These are phyloP conservation scores for Thraustotheca clavata DNA, from an alignment of 352 stramenopile species.

Conservation along the genomic window DNA sequence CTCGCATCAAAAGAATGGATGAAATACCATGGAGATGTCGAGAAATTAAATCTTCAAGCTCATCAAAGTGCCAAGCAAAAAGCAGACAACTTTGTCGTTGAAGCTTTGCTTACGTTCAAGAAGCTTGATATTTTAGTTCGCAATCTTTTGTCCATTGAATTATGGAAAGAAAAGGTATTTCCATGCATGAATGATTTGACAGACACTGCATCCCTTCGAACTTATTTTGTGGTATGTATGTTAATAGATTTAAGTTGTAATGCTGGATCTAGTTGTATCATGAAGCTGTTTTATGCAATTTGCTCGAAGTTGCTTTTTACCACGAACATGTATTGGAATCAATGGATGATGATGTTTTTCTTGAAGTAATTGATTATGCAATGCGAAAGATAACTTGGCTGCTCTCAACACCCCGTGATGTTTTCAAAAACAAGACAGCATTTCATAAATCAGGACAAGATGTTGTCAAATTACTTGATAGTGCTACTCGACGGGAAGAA, in stretches of 20 bases:
- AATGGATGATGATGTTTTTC: constrained; percentile 74
- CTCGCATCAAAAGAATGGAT: constrained; percentile 78
- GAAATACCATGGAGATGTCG: constrained; percentile 74
- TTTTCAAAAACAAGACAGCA: constrained; percentile 42
- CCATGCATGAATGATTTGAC: constrained; percentile 36
- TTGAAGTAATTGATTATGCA: constrained; percentile 94
- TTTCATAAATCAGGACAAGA: constrained; percentile 69
- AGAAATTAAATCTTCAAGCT: constrained; percentile 92
- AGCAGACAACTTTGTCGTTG: constrained; percentile 91
- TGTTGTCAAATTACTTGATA: constrained; percentile 50
- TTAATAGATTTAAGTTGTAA: too few species aligned
- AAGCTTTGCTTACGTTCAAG: constrained; percentile 86
- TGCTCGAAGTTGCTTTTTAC: constrained; percentile 85
- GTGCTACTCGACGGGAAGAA: constrained; percentile 45
- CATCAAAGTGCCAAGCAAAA: constrained; percentile 86
- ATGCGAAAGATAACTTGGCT: constrained; percentile 86
- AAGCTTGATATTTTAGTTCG: constrained; percentile 84
- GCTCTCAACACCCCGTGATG: constrained; percentile 46
- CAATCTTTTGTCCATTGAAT: constrained; percentile 84
- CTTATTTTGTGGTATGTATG: constrained; percentile 84
- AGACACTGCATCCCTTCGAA: constrained; percentile 59
- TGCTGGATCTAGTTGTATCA: constrained; percentile 69
- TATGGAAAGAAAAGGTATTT: constrained; percentile 83
- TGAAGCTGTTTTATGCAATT: constrained; percentile 79
- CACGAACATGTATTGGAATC: constrained; percentile 85